Evolutionary conservation across 2,329 filamentous ascomycete genomes (phyloP).

Genomic region (Ophiostoma australiae): DNA sequence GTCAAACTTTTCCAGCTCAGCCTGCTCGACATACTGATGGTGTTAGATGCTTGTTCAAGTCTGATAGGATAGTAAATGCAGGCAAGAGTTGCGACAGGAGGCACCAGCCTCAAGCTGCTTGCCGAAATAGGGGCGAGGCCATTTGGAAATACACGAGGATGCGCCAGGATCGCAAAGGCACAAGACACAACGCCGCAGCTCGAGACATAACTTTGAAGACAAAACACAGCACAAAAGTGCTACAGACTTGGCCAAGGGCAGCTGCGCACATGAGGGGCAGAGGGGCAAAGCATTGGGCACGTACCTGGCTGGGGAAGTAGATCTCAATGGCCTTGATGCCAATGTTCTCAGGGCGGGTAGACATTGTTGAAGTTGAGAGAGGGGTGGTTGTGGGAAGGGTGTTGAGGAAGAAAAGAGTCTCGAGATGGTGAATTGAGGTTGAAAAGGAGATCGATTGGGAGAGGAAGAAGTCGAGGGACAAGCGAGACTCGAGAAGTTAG

Average conservation of each 20-base stretch:
- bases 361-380: conserved; percentile 48
- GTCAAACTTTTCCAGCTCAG: conserved; percentile 80
- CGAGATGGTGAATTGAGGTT: not conserved
- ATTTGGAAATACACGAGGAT: not conserved
- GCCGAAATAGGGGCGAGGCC: not conserved
- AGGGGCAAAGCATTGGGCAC: conserved; percentile 32
- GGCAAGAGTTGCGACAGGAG: not conserved
- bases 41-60: not conserved
- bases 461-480: conserved; percentile 4
- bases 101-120: not conserved
- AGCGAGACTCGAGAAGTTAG: not conserved
- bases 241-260: not conserved
- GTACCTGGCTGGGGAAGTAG: conserved; percentile 80
- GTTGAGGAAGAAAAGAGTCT: not conserved
- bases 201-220: not conserved
- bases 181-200: conserved; percentile 8
- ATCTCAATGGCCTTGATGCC: conserved; percentile 92
- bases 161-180: conserved; percentile 7
- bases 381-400: not conserved
- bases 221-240: conserved; percentile 11
- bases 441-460: not conserved
- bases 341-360: conserved; percentile 75
- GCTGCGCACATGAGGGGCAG: not conserved
- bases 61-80: not conserved
- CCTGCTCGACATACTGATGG: conserved; percentile 72